A percentile compares a stretch with the other conserved stretches of the same genome.
These are phyloP conservation scores for Penicillium bialowiezense DNA, from an alignment of 495 filamentous ascomycete species.

Conservation along the genomic window DNA sequence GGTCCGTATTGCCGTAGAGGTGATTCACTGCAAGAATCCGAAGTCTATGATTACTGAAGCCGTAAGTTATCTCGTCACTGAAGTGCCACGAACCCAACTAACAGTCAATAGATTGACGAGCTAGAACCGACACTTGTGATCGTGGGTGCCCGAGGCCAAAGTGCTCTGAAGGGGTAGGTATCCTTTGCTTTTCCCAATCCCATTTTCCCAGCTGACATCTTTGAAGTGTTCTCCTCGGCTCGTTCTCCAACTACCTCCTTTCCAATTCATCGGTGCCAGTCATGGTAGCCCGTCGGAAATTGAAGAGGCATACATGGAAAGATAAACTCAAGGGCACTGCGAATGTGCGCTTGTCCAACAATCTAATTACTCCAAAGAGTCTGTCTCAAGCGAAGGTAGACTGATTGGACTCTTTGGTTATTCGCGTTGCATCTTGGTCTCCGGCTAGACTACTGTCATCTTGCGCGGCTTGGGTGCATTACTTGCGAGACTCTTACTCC, in stretches of 20 bases:
- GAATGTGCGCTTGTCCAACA: slow-evolving; percentile 66
- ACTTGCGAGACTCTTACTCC: not conserved
- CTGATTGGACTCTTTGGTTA: slow-evolving; percentile 21
- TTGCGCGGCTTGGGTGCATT: slow-evolving; percentile 1
- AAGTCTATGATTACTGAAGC: slow-evolving; percentile 82
- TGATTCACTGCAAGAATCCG: slow-evolving; percentile 96
- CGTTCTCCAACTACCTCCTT: slow-evolving; percentile 95
- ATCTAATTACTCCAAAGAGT: slow-evolving; percentile 62
- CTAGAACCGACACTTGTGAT: slow-evolving; percentile 91
- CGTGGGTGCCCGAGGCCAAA: slow-evolving; percentile 83
- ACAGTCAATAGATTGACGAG: slow-evolving; percentile 68
- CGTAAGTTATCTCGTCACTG: slow-evolving; percentile 33
- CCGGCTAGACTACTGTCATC: not conserved
- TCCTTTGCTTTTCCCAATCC: not conserved
- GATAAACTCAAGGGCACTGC: slow-evolving; percentile 46
- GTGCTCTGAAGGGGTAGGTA: slow-evolving; percentile 86
- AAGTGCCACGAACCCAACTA: slow-evolving; percentile 14
- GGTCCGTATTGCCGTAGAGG: slow-evolving; percentile 87
- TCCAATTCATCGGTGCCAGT: slow-evolving; percentile 95
- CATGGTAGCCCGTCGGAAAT: slow-evolving; percentile 83
- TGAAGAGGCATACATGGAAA: slow-evolving; percentile 67
- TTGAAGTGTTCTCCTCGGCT: slow-evolving; percentile 80
- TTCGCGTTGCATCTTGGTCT: slow-evolving; percentile 8
- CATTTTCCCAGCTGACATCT: slow-evolving; percentile 6
- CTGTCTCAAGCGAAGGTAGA: slow-evolving; percentile 66